Evolutionary conservation across 306 rosid genomes (phyloP), one percentile per base, ranked within the genome.

Genomic region (Cucumis hystrix): DNA sequence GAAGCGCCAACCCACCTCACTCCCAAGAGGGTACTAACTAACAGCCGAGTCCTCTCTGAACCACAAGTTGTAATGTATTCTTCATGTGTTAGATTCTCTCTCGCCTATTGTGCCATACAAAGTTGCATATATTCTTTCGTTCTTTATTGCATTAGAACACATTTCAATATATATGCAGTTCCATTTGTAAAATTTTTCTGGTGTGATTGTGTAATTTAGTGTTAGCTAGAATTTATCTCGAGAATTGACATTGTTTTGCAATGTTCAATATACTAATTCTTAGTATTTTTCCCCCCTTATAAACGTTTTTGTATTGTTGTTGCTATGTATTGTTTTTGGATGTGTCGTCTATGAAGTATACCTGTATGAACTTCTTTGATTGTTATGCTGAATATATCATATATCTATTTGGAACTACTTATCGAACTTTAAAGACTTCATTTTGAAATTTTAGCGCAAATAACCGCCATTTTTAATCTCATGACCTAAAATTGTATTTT

Each of bases 91-190:
- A 16, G 37, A 49, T 23, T 43, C 56, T 41, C 58, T 68, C 73
- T 43, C 6, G 5, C 11, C 37, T 69, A 45, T 69, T 69, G 58
- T 70, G 75, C 16, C 7, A 70, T 70, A 43, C 30, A 68, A 47
- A 72, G 76, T 72, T 49, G 33, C 56, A 51, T 72, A 49, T 72
- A 72, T 72, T 51, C 61, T 71, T 72, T 51, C 16, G 60, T 72
- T 72, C 41, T 1, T 72, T 51, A 25, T 72, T 51, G 58, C 39
- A 2, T 72, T 15, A 47, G 52, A 14, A 71, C 6, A 16, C 76
- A 8, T 69, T 69, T 17, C 58, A 23, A 15, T 16, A 71, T 23
- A 49, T 21, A 28, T 49, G 61, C 43, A 11, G 21, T 72, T 72
- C 20, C 20, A 14, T 70, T 14, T 39, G 74, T 68, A 68, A 43